Evolutionary conservation across 169 alveolate genomes (phyloP), one percentile per base, ranked within the genome.

Genomic region (Toxoplasma gondii): DNA sequence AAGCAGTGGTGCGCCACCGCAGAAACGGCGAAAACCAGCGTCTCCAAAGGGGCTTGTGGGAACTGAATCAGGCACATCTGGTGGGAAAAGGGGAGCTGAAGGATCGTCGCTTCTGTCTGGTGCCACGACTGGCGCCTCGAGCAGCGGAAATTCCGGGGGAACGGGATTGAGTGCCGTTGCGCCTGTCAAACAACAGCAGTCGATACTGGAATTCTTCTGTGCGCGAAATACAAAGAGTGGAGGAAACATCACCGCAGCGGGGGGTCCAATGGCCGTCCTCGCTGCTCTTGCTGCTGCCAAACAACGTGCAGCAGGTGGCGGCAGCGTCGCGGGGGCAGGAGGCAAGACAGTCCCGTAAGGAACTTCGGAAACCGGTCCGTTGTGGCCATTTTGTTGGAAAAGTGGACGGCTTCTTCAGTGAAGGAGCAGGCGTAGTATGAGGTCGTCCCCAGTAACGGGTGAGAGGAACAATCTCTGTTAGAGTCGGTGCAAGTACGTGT

Each of bases 151-250:
- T 64, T 12, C 34, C 74, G 24, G 34, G 74, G 74, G 34, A 64
- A 64, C 74, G 74, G 74, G 74, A 10, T 27, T 64, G n/a, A 64
- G 22, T 64, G 74, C 29, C n/a, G 74, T 64, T 45, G 64, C 90
- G 39, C 90, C 90, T 12, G 54, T 39, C 39, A 39, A 44, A 29
- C 90, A 93, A 41, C 95, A 93, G 86, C 84, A 93, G 91, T 87
- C 95, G 49, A 93, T 93, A 27, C 84, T 93, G 24, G 95, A 93
- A 31, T 93, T 93, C 36, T 93, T 93, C 91, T 69, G 67, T 39
- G 80, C 95, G 29, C 84, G 93, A 86, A 93, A 84, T 86, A 87
- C 82, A 70, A 91, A 84, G 67, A 93, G 88, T 49, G 88, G 54
- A 12, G 69, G 54, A 31, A 44, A 2, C 41, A 39, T 67, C 2